Percentiles rank a stretch among this genome's conserved stretches.
Evolutionary conservation across 345 rosid species (phyloP).

Genomic region (Clausena lansium): DNA sequence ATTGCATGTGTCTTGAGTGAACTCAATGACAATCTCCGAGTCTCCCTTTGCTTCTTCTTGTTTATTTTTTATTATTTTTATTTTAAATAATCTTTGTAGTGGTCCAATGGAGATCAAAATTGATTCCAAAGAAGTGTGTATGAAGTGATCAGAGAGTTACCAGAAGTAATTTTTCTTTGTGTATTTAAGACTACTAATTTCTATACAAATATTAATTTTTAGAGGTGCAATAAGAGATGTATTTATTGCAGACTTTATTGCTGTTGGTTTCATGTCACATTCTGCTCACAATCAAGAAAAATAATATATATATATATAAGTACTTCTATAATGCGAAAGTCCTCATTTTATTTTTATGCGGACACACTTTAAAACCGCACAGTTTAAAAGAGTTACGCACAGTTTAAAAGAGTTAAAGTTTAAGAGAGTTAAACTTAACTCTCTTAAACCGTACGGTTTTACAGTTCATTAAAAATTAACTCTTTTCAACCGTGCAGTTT

Average conservation of each 20-base stretch:
- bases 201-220: background rate
- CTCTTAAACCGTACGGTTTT: too few relatives aligned
- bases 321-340: too few relatives aligned
- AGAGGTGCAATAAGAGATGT: slow-evolving; percentile 17
- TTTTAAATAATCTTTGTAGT: background rate
- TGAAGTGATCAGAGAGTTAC: background rate
- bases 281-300: slow-evolving; percentile 29
- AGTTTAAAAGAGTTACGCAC: too few relatives aligned
- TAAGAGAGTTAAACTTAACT: too few relatives aligned
- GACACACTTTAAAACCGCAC: too few relatives aligned
- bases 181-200: background rate
- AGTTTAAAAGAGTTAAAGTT: too few relatives aligned
- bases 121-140: background rate
- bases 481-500: too few relatives aligned
- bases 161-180: slow-evolving; percentile 4
- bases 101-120: slow-evolving; percentile 8
- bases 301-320: too few relatives aligned
- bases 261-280: slow-evolving; percentile 53
- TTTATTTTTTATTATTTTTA: too few relatives aligned
- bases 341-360: too few relatives aligned
- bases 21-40: background rate
- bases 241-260: slow-evolving; percentile 46
- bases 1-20: background rate
- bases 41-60: background rate
- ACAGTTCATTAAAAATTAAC: too few relatives aligned